Evolutionary conservation across 805 yeast genomes (phyloP), one percentile per base, ranked within the genome.

Genomic region (Candida parachauliodes): DNA sequence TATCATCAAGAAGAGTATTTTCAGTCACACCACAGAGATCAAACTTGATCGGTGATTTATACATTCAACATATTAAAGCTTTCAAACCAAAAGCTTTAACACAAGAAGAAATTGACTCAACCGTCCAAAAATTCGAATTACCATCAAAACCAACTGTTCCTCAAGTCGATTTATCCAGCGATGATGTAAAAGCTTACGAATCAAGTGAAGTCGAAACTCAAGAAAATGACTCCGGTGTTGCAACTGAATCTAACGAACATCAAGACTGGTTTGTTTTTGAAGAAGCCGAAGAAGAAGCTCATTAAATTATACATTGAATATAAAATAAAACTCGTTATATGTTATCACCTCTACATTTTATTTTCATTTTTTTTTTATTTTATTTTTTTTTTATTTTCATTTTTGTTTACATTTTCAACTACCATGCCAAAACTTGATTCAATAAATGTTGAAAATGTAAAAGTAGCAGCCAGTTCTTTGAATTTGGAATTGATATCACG

Each of bases 251-350:
- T 14, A 28, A 31, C 11, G 51, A 59, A 28, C 81, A 76, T 52
- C 86, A 79, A 56, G 88, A 83, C 66, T 83, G 89, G 89, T 79
- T 83, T 53, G 89, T 83, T 44, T 76, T 83, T 54, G 87, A 81
- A 63, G 87, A 81, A 62, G 72, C 69, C 32, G 43, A 39, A 31
- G 65, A 60, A 47, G 82, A 74, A 51, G 76, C 72, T 55, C 79
- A 76, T 59, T 72, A 67, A 46, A 45, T 36, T 27, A 5, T 31
- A 5, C 6, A 18, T 19, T 17, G 14, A 11, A 7, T 16, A 29
- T 29, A 11, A 6, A 19, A n/a, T n/a, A n/a, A n/a, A n/a, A n/a
- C n/a, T n/a, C n/a, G n/a, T n/a, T n/a, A n/a, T n/a, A n/a, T n/a
- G n/a, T n/a, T n/a, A n/a, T n/a, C n/a, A n/a, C n/a, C n/a, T n/a